These are phyloP conservation scores for Daldinia childiae DNA, from an alignment of 495 filamentous ascomycete genomes.

Conservation along the genomic window DNA sequence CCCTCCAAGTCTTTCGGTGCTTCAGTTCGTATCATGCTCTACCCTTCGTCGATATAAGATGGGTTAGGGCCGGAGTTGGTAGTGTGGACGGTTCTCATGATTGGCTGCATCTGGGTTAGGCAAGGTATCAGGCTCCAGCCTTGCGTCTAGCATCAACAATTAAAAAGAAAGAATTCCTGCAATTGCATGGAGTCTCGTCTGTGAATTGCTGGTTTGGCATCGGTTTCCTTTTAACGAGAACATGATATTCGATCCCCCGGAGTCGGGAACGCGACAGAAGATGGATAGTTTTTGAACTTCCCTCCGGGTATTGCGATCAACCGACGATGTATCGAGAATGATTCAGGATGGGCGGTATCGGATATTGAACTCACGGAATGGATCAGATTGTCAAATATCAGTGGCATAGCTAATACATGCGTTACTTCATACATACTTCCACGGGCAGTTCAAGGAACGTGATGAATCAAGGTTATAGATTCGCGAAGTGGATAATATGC, in stretches of 20 bases:
- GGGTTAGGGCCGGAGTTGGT: conserved; percentile 61
- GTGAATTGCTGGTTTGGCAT: conserved; percentile 35
- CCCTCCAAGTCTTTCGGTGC: conserved; percentile 96
- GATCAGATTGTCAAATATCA: conserved; percentile 15
- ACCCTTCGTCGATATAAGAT: conserved; percentile 81
- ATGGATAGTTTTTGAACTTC: conserved; percentile 7
- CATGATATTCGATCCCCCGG: conserved; percentile 14
- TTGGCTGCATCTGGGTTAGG: conserved; percentile 64
- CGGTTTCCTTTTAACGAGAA: conserved; percentile 22
- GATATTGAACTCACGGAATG: conserved; percentile 10
- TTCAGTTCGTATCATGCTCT: conserved; percentile 97
- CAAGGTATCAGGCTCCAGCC: conserved; percentile 59
- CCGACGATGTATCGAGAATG: conserved; percentile 15
- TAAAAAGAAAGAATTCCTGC: conserved; percentile 47
- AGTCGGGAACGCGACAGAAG: conserved; percentile 11
- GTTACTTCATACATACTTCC: conserved; percentile 3
- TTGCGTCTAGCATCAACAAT: conserved; percentile 52
- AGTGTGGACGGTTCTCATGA: conserved; percentile 63
- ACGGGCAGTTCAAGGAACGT: background rate
- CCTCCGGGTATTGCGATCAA: conserved; percentile 11
- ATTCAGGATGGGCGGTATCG: conserved; percentile 16
- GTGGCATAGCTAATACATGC: conserved; percentile 27
- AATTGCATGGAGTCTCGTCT: conserved; percentile 26
- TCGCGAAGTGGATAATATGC: background rate
- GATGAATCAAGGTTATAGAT: background rate